Evolutionary conservation across 129 eudicot genomes (phyloP), one percentile per base, ranked within the genome.

Genomic region (Arctium minus): DNA sequence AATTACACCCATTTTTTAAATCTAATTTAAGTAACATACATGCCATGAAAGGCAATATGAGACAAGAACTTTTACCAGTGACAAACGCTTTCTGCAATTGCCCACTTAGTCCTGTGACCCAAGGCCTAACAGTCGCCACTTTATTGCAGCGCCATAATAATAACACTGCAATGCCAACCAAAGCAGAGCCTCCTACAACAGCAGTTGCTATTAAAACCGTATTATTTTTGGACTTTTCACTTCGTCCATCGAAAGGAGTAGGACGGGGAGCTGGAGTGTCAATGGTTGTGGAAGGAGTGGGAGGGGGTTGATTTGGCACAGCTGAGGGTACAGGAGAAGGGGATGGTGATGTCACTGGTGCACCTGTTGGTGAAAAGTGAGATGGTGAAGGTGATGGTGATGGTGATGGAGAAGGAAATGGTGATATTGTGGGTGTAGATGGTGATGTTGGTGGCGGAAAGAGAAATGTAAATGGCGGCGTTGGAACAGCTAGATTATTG

Each of bases 41-140:
- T 18, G n/a, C 32, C 1, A 7, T 36, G 77, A 3, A 72, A 10
- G 12, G 4, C 3, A 18, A 35, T 11, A 32, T 38, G 33, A 10
- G 10, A 69, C 5, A 30, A 56, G 22, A 42, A 50, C 32, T 32
- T 32, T 82, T 90, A 93, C 99, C 99, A 0, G 95, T 88, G 60
- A 96, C 94, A 86, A 96, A 88, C 5, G 98, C 98, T 86, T 87
- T 93, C 86, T 91, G 97, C 44, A 96, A 89, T 83, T 91, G 99
- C 72, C 97, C 97, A 74, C 98, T 96, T 78, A 96, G 90, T 75
- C 98, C 99, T 8, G 97, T 91, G 48, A 91, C 91, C 94, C 98
- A 91, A 42, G 97, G 97, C 81, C 88, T 88, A 77, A 93, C 92
- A 36, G 88, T 86, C 36, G 93, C 87, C 17, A 89, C 92, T 77